Evolutionary conservation across 305 asterid genomes (phyloP).

Genomic region (Ajuga reptans): DNA sequence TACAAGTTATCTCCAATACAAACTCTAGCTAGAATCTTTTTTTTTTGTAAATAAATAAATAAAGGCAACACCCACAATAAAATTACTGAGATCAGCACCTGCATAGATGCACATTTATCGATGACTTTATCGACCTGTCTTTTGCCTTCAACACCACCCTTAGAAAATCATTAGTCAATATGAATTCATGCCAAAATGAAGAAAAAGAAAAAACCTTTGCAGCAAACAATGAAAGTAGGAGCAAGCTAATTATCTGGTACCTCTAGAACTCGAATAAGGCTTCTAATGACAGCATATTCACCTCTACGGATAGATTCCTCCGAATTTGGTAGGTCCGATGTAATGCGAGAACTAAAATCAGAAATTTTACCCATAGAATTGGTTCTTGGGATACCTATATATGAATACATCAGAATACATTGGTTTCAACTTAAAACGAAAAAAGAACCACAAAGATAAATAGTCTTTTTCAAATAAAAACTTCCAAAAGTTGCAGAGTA

Average conservation of each 20-base stretch:
- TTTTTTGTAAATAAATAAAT: background rate
- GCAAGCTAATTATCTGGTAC: conserved; percentile 36
- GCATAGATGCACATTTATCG: conserved; percentile 97
- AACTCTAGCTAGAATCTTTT: conserved; percentile 14
- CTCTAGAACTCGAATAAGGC: conserved; percentile 94
- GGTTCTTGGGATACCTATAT: conserved; percentile 71
- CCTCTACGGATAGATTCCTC: conserved; percentile 91
- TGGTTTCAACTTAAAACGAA: conserved; percentile 18
- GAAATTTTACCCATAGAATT: conserved; percentile 74
- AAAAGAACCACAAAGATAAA: conserved; percentile 15
- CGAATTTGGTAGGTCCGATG: conserved; percentile 58
- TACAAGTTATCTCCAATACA: conserved; percentile 3
- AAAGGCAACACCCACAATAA: conserved; percentile 14
- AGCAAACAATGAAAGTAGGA: conserved; percentile 22
- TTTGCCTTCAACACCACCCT: conserved; percentile 99
- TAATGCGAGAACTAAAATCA: conserved; percentile 53
- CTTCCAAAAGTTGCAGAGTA: background rate
- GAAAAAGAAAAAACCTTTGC: conserved; percentile 1
- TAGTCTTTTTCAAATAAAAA: conserved; percentile 10
- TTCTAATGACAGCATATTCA: conserved; percentile 90
- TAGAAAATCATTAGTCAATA: conserved; percentile 41
- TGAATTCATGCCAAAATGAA: conserved; percentile 24
- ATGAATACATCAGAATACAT: conserved; percentile 24
- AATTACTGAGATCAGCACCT: conserved; percentile 44
- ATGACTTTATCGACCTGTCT: conserved; percentile 92